Evolutionary conservation across 1,284 basidiomycete genomes (phyloP).

Genomic region (Tylopilus sp.): DNA sequence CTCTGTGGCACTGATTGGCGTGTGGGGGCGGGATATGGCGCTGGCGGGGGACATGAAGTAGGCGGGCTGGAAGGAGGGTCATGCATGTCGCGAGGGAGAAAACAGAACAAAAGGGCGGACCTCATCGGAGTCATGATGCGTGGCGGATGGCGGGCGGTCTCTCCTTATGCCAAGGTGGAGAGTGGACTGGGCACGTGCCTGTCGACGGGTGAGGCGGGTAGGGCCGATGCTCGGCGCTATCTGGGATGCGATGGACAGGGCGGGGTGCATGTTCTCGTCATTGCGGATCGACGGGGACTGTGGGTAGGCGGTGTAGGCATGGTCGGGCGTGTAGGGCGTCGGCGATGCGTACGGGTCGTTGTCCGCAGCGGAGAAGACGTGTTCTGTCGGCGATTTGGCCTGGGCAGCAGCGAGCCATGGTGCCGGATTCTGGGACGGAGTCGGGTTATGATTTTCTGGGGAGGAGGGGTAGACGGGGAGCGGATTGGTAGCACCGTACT

Average conservation of each 20-base stretch:
- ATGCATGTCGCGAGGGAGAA: background rate
- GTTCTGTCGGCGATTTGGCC: slow-evolving; percentile 27
- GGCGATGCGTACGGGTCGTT: slow-evolving; percentile 37
- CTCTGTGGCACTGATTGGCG: slow-evolving; percentile 36
- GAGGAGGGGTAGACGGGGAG: slow-evolving; percentile 35
- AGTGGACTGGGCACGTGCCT: slow-evolving; percentile 36
- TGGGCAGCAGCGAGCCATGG: slow-evolving; percentile 24
- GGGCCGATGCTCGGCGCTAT: slow-evolving; percentile 55
- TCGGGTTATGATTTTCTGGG: slow-evolving; percentile 28
- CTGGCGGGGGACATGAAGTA: slow-evolving; percentile 33
- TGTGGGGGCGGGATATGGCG: slow-evolving; percentile 41
- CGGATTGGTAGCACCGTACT: slow-evolving; percentile 30
- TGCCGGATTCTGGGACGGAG: slow-evolving; percentile 4
- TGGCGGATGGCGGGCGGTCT: slow-evolving; percentile 23
- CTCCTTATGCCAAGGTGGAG: slow-evolving; percentile 35
- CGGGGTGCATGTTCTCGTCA: slow-evolving; percentile 30
- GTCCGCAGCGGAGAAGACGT: slow-evolving; percentile 34
- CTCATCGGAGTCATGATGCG: slow-evolving; percentile 32
- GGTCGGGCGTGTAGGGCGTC: slow-evolving; percentile 34
- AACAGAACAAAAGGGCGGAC: slow-evolving; percentile 25
- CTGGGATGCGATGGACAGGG: slow-evolving; percentile 35
- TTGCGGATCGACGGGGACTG: slow-evolving; percentile 28
- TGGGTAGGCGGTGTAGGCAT: slow-evolving; percentile 29
- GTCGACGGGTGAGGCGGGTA: slow-evolving; percentile 46
- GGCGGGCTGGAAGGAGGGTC: slow-evolving; percentile 20